phyloP scores from a whole-genome alignment of 192 early-diverging fungal species.

The Podila verticillata region DNA sequence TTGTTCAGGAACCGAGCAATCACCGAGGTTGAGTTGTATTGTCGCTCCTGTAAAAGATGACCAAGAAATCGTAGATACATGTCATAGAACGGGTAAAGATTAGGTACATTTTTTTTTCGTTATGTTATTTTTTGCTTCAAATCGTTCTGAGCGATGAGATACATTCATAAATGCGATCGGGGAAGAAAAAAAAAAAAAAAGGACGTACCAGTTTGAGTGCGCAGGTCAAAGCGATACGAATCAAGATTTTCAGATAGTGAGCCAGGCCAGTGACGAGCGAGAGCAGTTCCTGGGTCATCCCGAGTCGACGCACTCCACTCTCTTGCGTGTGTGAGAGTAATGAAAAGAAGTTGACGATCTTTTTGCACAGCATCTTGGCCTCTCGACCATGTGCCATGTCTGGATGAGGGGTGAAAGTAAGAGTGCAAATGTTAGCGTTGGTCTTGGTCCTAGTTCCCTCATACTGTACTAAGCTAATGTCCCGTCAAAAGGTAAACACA shows the following conservation, averaged over 20 bases:
- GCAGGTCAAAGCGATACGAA: conserved; percentile 87
- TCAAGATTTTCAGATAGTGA: conserved; percentile 91
- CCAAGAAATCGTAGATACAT: background rate
- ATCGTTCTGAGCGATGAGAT: background rate
- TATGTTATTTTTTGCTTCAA: conserved; percentile 2
- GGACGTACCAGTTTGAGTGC: conserved; percentile 79
- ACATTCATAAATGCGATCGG: background rate
- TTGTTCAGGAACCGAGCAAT: conserved; percentile 80
- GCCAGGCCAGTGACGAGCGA: conserved; percentile 90
- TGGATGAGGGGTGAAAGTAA: conserved; percentile 18
- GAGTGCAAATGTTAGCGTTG: conserved; percentile 9
- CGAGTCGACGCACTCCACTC: conserved; percentile 59
- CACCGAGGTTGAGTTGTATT: conserved; percentile 58
- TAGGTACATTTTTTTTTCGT: background rate
- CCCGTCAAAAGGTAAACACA: background rate
- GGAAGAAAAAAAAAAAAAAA: conserved; percentile 18
- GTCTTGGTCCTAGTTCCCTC: background rate
- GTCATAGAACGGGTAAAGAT: background rate
- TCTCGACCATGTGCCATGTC: conserved; percentile 83
- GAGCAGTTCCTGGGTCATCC: conserved; percentile 88
- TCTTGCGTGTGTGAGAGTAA: conserved; percentile 82
- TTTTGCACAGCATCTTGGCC: conserved; percentile 95
- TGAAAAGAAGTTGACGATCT: conserved; percentile 95
- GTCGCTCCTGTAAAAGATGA: conserved; percentile 63
- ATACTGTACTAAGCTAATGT: background rate